phyloP scores from a whole-genome alignment of 495 filamentous ascomycete species.

The Opeltia flavorubescens region DNA sequence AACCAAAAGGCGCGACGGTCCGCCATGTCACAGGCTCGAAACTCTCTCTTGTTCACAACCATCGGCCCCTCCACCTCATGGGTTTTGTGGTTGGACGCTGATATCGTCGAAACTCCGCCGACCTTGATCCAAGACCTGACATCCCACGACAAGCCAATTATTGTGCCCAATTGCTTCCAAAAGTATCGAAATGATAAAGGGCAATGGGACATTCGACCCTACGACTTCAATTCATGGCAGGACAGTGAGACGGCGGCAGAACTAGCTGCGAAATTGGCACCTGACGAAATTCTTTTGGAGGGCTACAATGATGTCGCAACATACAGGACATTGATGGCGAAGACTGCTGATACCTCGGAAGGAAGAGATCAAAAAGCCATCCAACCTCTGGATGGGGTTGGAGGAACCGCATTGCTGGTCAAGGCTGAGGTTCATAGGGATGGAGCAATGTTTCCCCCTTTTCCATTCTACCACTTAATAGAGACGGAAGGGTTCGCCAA shows the following conservation, averaged over 20 bases:
- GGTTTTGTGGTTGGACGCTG: conserved; percentile 92
- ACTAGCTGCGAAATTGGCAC: conserved; percentile 63
- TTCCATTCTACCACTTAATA: conserved; percentile 90
- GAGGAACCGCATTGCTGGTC: conserved; percentile 83
- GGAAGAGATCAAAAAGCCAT: conserved; percentile 43
- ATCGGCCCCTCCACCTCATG: conserved; percentile 85
- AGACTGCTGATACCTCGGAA: conserved; percentile 41
- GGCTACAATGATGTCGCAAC: conserved; percentile 88
- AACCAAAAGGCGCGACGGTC: conserved; percentile 79
- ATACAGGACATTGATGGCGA: conserved; percentile 85
- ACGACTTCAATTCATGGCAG: conserved; percentile 96
- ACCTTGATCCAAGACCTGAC: conserved; percentile 89
- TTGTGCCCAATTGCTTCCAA: conserved; percentile 94
- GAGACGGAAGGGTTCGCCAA: conserved; percentile 98
- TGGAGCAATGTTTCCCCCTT: conserved; percentile 96
- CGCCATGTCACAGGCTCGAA: conserved; percentile 84
- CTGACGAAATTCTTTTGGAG: conserved; percentile 85
- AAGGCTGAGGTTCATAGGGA: conserved; percentile 97
- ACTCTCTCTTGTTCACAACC: conserved; percentile 93
- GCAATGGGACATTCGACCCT: conserved; percentile 59
- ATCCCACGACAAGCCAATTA: conserved; percentile 66
- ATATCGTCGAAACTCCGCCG: conserved; percentile 79
- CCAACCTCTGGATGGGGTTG: conserved; percentile 77
- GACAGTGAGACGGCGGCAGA: conserved; percentile 66
- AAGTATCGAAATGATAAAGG: conserved; percentile 66